A percentile compares a stretch with the other conserved stretches of the same genome.
Evolutionary conservation across 2,329 filamentous ascomycete genomes (phyloP).

Genomic region (Volutella citrinella): DNA sequence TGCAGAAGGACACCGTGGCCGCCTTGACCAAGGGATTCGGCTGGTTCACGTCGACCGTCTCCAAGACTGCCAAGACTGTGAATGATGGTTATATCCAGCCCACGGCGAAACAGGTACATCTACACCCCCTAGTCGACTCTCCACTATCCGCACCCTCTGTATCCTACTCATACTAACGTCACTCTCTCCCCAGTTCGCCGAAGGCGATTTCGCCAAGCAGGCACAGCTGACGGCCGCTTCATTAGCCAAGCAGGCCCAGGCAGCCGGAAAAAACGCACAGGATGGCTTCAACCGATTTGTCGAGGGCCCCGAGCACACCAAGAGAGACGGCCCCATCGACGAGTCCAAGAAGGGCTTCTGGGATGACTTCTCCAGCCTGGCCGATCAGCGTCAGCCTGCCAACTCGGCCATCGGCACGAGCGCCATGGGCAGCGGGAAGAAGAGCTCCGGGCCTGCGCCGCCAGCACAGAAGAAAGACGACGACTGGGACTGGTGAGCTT

Average conservation of each 20-base stretch:
- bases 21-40: slow-evolving; percentile 90
- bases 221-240: slow-evolving; percentile 61
- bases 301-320: slow-evolving; percentile 60
- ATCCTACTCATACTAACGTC: slow-evolving; percentile 23
- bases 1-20: slow-evolving; percentile 86
- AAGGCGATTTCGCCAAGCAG: slow-evolving; percentile 72
- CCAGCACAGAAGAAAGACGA: slow-evolving; percentile 47
- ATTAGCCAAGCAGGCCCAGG: slow-evolving; percentile 63
- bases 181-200: slow-evolving; percentile 58
- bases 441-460: slow-evolving; percentile 25
- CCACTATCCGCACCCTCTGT: slow-evolving; percentile 4
- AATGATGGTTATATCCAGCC: slow-evolving; percentile 92
- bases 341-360: slow-evolving; percentile 81
- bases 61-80: slow-evolving; percentile 85
- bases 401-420: slow-evolving; percentile 56
- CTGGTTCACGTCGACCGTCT: slow-evolving; percentile 86
- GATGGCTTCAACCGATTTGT: slow-evolving; percentile 85
- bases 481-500: slow-evolving; percentile 63
- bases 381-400: slow-evolving; percentile 49
- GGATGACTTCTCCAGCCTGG: slow-evolving; percentile 80
- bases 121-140: not conserved
- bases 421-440: slow-evolving; percentile 55
- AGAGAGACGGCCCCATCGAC: slow-evolving; percentile 44
- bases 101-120: slow-evolving; percentile 75
- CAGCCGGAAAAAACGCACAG: slow-evolving; percentile 71